Conservation (phyloP, 768 basidiomycete genomes). For the Roridomyces roridus region DNA sequence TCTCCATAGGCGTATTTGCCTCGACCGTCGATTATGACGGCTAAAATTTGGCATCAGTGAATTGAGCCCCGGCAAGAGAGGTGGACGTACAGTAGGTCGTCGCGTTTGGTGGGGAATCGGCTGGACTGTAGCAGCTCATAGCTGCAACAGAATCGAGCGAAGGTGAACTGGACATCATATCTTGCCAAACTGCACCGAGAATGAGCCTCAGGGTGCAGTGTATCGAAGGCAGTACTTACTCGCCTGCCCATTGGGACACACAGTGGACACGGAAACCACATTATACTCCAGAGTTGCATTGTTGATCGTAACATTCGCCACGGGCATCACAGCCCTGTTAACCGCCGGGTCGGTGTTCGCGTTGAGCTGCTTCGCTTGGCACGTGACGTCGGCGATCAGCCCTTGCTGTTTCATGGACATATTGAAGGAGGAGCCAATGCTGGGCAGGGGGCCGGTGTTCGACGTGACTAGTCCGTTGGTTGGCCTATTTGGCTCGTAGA, state of each 20-base stretch:
- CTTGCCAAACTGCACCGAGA: too few species aligned
- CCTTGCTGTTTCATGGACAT: constrained; percentile 5
- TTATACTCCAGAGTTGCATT: not conserved
- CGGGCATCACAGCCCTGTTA: too few species aligned
- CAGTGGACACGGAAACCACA: too few species aligned
- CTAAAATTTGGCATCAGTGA: not conserved
- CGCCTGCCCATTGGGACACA: too few species aligned
- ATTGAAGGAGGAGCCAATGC: not conserved
- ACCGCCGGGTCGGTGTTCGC: not conserved
- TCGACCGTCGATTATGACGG: not conserved
- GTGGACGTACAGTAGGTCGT: not conserved
- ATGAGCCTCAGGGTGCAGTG: too few species aligned
- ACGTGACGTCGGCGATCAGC: not conserved
- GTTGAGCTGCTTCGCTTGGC: not conserved
- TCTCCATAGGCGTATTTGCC: not conserved
- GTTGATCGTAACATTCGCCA: not conserved
- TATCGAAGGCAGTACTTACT: too few species aligned
- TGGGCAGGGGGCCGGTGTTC: not conserved
- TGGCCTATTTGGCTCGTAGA: not conserved
- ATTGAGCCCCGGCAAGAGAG: not conserved
- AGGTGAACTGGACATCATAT: too few species aligned
- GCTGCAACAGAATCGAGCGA: too few species aligned
- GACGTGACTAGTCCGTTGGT: not conserved
- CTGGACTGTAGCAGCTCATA: too few species aligned
- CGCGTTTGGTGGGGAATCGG: too few species aligned